Percentiles rank a stretch among this genome's conserved stretches.
Conservation (phyloP, 148 eudicot species). For the Euryodendron excelsum region DNA sequence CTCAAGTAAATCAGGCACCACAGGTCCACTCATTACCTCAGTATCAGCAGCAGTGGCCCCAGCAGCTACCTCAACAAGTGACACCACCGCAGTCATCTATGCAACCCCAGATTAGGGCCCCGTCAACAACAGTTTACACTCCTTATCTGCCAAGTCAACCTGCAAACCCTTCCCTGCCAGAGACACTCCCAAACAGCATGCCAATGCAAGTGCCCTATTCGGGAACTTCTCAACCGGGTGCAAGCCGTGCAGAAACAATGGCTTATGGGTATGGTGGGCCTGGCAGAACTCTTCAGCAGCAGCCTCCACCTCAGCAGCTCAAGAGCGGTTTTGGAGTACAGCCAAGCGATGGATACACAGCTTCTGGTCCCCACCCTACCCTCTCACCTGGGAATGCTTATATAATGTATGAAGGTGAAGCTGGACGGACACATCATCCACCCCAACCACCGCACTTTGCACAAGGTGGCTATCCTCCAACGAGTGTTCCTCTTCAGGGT, state of each 20-base stretch:
- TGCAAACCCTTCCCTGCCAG: slow-evolving; percentile 53
- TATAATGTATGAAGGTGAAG: slow-evolving; percentile 65
- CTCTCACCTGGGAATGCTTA: slow-evolving; percentile 61
- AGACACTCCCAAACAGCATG: slow-evolving; percentile 56
- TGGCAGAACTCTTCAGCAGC: slow-evolving; percentile 51
- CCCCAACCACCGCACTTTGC: slow-evolving; percentile 53
- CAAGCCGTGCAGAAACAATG: slow-evolving; percentile 47
- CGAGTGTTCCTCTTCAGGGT: slow-evolving; percentile 46
- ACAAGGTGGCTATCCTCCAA: slow-evolving; percentile 58
- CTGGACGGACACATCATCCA: slow-evolving; percentile 48
- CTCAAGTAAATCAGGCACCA: slow-evolving; percentile 57
- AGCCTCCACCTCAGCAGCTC: slow-evolving; percentile 67
- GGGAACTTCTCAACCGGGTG: slow-evolving; percentile 57
- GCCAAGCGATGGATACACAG: slow-evolving; percentile 61
- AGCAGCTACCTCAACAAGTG: slow-evolving; percentile 50
- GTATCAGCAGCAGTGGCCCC: slow-evolving; percentile 77
- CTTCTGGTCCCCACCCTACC: slow-evolving; percentile 56
- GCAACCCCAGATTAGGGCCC: slow-evolving; percentile 56
- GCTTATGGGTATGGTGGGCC: slow-evolving; percentile 69
- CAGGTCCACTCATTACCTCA: slow-evolving; percentile 53
- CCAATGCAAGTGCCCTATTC: slow-evolving; percentile 71
- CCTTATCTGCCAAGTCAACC: slow-evolving; percentile 64
- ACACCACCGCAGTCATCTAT: slow-evolving; percentile 43
- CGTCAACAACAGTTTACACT: slow-evolving; percentile 54
- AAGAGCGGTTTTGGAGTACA: slow-evolving; percentile 54